Conservation (phyloP, 129 eudicot species). For the Flaveria brownii region DNA sequence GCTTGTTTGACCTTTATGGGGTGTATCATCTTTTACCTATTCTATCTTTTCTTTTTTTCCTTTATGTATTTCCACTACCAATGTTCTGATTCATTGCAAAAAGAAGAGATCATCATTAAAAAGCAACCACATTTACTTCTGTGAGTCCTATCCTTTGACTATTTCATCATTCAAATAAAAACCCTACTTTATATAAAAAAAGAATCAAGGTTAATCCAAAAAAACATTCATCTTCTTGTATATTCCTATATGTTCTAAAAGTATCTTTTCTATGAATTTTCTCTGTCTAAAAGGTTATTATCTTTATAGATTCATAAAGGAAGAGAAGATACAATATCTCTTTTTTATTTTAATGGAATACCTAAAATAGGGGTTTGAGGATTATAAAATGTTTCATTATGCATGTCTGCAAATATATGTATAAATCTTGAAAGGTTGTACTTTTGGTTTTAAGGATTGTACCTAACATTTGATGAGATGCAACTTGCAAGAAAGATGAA, state of each 20-base stretch:
- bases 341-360: background rate
- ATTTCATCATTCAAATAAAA: conserved; percentile 24
- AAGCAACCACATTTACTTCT: conserved; percentile 26
- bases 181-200: conserved; percentile 18
- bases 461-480: background rate
- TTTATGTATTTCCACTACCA: conserved; percentile 6
- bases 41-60: conserved; percentile 18
- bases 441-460: conserved; percentile 21
- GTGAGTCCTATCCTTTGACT: conserved; percentile 36
- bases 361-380: no score
- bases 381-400: background rate
- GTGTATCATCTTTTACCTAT: conserved; percentile 23
- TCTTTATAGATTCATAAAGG: background rate
- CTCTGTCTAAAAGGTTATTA: background rate
- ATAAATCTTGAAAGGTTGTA: conserved; percentile 5
- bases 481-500: background rate
- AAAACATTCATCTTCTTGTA: background rate
- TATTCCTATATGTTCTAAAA: background rate
- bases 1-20: conserved; percentile 14
- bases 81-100: conserved; percentile 37
- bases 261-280: background rate
- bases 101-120: conserved; percentile 37
- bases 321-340: conserved; percentile 9
- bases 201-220: background rate
- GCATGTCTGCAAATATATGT: background rate